Evolutionary conservation across 2,329 filamentous ascomycete species (phyloP).

Genomic region (Thelonectria rubi): DNA sequence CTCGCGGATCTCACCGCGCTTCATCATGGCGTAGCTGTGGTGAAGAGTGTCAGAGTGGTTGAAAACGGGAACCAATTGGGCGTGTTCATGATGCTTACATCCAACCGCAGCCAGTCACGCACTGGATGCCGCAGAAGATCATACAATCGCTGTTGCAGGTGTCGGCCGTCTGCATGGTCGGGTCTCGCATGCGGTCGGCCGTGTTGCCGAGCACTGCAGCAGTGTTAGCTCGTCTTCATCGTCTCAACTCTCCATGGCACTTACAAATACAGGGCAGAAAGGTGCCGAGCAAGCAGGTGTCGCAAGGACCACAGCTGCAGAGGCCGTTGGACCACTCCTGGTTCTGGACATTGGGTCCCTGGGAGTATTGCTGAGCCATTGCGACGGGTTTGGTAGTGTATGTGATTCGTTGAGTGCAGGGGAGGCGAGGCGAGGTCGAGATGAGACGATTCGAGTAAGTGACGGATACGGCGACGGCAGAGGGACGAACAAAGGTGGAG

Average conservation of each 20-base stretch:
- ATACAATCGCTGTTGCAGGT: constrained; percentile 55
- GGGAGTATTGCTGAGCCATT: constrained; percentile 41
- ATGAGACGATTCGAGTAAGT: constrained; percentile 5
- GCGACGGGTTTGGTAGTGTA: constrained; percentile 16
- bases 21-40: constrained; percentile 57
- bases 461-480: background rate
- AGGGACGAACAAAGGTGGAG: background rate
- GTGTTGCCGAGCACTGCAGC: constrained; percentile 55
- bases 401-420: constrained; percentile 6
- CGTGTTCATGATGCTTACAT: constrained; percentile 46
- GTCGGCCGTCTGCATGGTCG: constrained; percentile 51
- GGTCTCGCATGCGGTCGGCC: constrained; percentile 55
- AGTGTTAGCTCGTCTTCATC: constrained; percentile 23
- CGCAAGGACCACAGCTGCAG: constrained; percentile 53
- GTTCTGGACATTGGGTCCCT: constrained; percentile 40
- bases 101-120: constrained; percentile 54
- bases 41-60: background rate
- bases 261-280: constrained; percentile 56
- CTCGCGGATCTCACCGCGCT: constrained; percentile 63
- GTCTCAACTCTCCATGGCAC: constrained; percentile 32
- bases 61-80: background rate
- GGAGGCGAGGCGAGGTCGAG: background rate
- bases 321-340: constrained; percentile 52
- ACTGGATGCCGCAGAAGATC: constrained; percentile 51
- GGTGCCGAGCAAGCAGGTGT: constrained; percentile 50